Percentiles rank a stretch among this genome's conserved stretches.
Evolutionary conservation across 208 protist species (phyloP).

Genomic region (Leptomonas pyrrhocoris): DNA sequence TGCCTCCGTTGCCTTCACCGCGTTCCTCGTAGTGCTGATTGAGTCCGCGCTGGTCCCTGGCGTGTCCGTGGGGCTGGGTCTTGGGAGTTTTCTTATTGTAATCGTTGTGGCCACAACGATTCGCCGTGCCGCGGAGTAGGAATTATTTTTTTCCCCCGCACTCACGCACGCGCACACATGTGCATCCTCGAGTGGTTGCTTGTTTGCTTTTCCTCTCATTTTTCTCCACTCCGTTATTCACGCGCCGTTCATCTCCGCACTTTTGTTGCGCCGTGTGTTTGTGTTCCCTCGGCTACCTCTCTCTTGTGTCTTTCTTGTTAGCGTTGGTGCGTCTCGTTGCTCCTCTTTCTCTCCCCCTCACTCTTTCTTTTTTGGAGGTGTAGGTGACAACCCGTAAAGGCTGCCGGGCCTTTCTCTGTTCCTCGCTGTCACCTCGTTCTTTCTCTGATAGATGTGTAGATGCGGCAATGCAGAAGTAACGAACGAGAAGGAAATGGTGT

Average conservation of each 20-base stretch:
- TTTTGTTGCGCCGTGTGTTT: background rate
- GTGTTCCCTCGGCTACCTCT: background rate
- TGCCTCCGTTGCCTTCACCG: conserved; percentile 40
- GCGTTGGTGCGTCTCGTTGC: background rate
- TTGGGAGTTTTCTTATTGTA: conserved; percentile 47
- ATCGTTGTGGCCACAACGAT: conserved; percentile 40
- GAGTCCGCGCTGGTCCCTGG: conserved; percentile 43
- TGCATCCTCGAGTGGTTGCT: no score
- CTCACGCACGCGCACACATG: background rate
- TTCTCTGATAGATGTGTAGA: background rate
- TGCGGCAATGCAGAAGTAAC: background rate
- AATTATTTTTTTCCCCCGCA: background rate
- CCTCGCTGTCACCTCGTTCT: background rate
- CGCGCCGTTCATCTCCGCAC: no score
- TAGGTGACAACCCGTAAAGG: background rate
- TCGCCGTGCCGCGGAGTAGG: conserved; percentile 22
- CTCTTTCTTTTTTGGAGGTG: background rate
- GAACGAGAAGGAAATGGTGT: background rate
- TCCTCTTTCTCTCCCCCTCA: background rate
- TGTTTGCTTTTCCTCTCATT: no score
- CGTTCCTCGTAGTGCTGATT: conserved; percentile 45
- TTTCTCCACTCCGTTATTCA: no score
- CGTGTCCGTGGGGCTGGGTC: conserved; percentile 37
- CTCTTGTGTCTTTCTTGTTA: background rate
- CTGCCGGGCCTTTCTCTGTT: background rate